Evolutionary conservation across 176 grass and related monocot genomes (phyloP), one percentile per base, ranked within the genome.

Genomic region (Musa itinerans): DNA sequence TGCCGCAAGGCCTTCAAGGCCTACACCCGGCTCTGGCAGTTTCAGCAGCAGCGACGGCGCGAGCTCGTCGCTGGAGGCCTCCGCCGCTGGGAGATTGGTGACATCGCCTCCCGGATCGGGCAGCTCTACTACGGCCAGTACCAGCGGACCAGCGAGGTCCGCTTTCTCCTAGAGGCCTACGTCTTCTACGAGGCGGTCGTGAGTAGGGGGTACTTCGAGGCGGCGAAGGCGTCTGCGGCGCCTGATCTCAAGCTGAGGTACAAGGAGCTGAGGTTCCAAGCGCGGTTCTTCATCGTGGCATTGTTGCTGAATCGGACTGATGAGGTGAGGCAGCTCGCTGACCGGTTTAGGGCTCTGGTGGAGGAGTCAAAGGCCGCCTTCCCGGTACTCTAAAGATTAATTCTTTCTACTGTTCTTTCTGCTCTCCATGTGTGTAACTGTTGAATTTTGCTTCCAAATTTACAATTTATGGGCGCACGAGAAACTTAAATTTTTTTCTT

Each of bases 111-210:
- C 52, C 88, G 96, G 86, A 95, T 99, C 96, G 96, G 96, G 6
- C 96, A 99, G 86, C 96, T 99, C 69, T 95, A 95, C 89, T 99
- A 92, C 76, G 83, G 84, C 57, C 90, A 89, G 79, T 99, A 99
- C 91, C 85, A 92, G 69, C 91, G 96, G 64, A 95, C 96, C 50
- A 88, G 91, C 77, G 96, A 99, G 86, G 85, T 89, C 74, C 86
- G 91, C 13, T 99, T 84, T 65, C 90, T 99, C 69, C 78, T 99
- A 73, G 96, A 89, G 29, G 96, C 96, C 0, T 99, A 99, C 70
- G 96, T 99, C 11, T 99, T 99, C 80, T 99, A 99, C 78, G 96
- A 99, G 91, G 96, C 96, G 53, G 95, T 99, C 72, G 82, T 95
- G 76, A 91, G 85, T 63, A 78, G 96, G 8, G 91, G 96, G 0